phyloP scores from a whole-genome alignment of 768 basidiomycete genomes.

The Mycena sanguinolenta region DNA sequence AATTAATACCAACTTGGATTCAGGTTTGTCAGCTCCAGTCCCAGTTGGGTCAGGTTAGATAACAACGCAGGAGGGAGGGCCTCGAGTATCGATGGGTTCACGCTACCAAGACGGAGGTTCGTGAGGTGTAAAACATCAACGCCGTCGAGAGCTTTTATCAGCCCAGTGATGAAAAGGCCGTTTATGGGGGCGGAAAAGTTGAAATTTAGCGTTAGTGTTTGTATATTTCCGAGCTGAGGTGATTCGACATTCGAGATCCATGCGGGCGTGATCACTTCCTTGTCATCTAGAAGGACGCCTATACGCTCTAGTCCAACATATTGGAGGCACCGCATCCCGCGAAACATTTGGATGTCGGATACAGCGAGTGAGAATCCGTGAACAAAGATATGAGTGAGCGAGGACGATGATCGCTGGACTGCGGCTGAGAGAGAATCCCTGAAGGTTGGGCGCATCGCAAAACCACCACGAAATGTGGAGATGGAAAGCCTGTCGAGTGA shows the following conservation, averaged over 20 bases:
- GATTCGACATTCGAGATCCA: not conserved
- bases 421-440: slow-evolving; percentile 2
- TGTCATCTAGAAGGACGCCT: not conserved
- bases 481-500: slow-evolving; percentile 7
- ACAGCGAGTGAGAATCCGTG: slow-evolving; percentile 13
- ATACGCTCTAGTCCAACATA: slow-evolving; percentile 24
- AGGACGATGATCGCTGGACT: slow-evolving; percentile 4
- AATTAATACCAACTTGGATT: slow-evolving; percentile 16
- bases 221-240: not conserved
- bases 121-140: slow-evolving; percentile 3
- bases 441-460: not conserved
- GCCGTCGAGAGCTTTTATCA: not conserved
- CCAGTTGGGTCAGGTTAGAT: slow-evolving; percentile 16
- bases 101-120: slow-evolving; percentile 26
- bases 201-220: slow-evolving; percentile 21
- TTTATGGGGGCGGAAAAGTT: slow-evolving; percentile 4
- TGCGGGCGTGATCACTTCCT: not conserved
- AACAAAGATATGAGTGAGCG: slow-evolving; percentile 22
- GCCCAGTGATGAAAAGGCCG: not conserved
- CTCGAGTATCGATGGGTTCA: slow-evolving; percentile 1
- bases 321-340: slow-evolving; percentile 14
- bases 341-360: slow-evolving; percentile 18
- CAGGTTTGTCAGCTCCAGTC: slow-evolving; percentile 19
- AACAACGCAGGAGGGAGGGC: slow-evolving; percentile 12
- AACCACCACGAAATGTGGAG: slow-evolving; percentile 7